Base-by-base conservation (phyloP, 2,329 filamentous ascomycete species). In the Trichoderma afroharzianum region DNA sequence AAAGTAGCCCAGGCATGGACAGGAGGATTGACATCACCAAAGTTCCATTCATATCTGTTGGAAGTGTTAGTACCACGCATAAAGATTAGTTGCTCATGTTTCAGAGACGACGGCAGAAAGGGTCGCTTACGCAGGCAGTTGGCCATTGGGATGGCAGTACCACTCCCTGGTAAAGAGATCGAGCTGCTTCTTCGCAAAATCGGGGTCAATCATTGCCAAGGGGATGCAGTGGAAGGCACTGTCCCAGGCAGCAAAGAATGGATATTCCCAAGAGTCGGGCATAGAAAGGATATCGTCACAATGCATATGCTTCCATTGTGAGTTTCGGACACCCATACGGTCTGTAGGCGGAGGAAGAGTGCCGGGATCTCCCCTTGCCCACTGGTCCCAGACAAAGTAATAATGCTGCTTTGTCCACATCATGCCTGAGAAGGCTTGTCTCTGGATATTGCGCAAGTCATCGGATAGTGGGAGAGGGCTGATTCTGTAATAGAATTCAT, bases 331-430 rank as follows among this genome's bases (percentile, higher is more conserved):
- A 3, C 88, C 86, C 80, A 96, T 97, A 70, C 95, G 88, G 50
- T 88, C 87, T 1, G 92, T 85, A 1, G 95, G 95, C 30, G 96
- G 96, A 36, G 95, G 93, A 57, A 95, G 94, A 85, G 95, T 93
- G 62, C 87, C 88, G 12, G 95, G 95, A 79, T 98, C 95, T 67
- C 95, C 95, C 74, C 97, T 97, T 30, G 95, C 94, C 95, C 95
- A 98, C 79, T 98, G 93, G 75, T 98, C 95, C 94, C 94, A 98
- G 77, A 98, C 90, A 81, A 98, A 98, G 79, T 97, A 90, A 81
- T 98, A 98, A 82, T 94, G 93, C 81, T 98, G 95, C 81, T 98
- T 98, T 74, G 92, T 97, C 95, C 95, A 98, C 87, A 98, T 92
- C 95, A 98, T 98, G 68, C 96, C 95, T 0, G 95, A 91, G 75